Evolutionary conservation across 2,329 filamentous ascomycete species (phyloP).

Genomic region (Chalaropsis thielavioides): DNA sequence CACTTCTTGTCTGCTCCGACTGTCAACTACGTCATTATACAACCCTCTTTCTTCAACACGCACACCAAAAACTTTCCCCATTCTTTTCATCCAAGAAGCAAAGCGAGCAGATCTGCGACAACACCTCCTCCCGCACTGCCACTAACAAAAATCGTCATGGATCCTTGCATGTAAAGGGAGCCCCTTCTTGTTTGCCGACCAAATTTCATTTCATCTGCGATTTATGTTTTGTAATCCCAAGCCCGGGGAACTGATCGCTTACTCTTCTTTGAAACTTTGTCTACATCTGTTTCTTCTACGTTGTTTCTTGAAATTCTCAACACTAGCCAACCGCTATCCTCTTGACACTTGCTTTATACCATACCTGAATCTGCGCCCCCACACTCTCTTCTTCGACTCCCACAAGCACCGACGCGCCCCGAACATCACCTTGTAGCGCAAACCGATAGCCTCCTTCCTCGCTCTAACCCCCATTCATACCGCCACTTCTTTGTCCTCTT

Average conservation of each 20-base stretch:
- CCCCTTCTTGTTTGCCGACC: constrained; percentile 11
- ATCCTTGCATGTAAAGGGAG: constrained; percentile 13
- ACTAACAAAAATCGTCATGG: constrained; percentile 2
- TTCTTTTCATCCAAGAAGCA: not conserved
- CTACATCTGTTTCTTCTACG: not conserved
- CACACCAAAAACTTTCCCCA: not conserved
- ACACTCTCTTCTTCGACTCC: not conserved
- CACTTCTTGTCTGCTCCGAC: not conserved
- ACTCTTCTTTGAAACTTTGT: not conserved
- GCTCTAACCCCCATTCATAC: not conserved
- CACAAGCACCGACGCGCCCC: not conserved
- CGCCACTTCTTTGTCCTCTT: not conserved
- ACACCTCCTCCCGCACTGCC: not conserved
- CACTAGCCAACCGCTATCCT: not conserved
- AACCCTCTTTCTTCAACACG: not conserved
- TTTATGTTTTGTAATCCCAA: constrained; percentile 10
- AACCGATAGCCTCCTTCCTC: not conserved
- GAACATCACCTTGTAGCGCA: not conserved
- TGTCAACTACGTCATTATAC: not conserved
- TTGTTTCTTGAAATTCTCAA: not conserved
- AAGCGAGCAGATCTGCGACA: not conserved
- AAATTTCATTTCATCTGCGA: constrained; percentile 18
- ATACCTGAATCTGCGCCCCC: not conserved
- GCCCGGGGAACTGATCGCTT: constrained; percentile 1
- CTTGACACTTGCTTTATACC: not conserved